Evolutionary conservation across 495 filamentous ascomycete genomes (phyloP), one percentile per base, ranked within the genome.

Genomic region (Chaetomium tenue): DNA sequence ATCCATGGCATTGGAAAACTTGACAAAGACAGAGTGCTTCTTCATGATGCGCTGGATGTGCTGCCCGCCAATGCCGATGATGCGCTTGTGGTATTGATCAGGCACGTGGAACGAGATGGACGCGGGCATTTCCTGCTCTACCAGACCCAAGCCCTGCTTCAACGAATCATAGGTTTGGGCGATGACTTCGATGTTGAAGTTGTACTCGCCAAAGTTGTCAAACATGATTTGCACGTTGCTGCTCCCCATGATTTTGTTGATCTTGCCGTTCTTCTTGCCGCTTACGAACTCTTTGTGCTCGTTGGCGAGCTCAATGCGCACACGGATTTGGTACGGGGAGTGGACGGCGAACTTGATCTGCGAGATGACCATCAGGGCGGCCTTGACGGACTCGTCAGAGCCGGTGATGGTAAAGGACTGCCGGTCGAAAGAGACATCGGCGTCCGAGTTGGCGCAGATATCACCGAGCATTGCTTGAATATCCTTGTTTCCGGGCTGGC

Each of bases 1-100:
- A 76, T 99, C 94, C 95, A 98, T 98, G 28, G 95, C 94, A 71
- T 99, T 99, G 66, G 92, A 96, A 73, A 99, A 99, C 75, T 99
- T 99, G 79, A 99, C 94, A 67, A 98, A 99, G 63, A 99, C 94
- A 2, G 94, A 99, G 79, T 99, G 95, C 77, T 97, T 97, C 81
- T 99, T 99, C 94, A 98, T 99, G 79, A 98, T 98, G 63, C 92
- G 92, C 74, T 99, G 94, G 70, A 99, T 99, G 70, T 98, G 95
- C 74, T 97, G 92, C 20, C 94, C 94, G 64, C 94, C 95, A 64
- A 98, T 97, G 60, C 94, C 94, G 67, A 99, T 99, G 67, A 99
- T 99, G 48, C 95, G 91, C 80, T 98, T 99, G 77, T 99, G 94
- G 73, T 99, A 99, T 71, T 97, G 93, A 70, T 98, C 95, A n/a